Evolutionary conservation across 2,329 filamentous ascomycete species (phyloP).

Genomic region (Amylocarpus encephaloides): DNA sequence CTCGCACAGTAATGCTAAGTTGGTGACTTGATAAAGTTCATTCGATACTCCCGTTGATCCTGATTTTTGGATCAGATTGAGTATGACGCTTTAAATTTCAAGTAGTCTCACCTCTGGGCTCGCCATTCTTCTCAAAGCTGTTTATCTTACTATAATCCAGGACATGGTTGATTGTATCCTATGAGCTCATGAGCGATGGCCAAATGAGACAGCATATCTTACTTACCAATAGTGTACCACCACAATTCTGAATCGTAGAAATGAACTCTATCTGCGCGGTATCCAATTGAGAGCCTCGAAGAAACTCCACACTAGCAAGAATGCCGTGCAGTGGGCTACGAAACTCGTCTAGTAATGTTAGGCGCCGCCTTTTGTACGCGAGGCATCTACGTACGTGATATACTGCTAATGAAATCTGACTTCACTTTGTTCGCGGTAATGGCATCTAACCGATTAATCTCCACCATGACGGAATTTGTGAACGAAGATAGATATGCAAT

Average conservation of each 20-base stretch:
- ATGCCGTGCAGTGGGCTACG: slow-evolving; percentile 55
- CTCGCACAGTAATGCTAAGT: slow-evolving; percentile 28
- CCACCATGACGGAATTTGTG: slow-evolving; percentile 48
- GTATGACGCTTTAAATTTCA: not conserved
- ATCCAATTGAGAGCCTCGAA: slow-evolving; percentile 42
- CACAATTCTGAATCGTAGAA: slow-evolving; percentile 43
- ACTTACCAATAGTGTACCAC: slow-evolving; percentile 38
- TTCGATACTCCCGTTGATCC: slow-evolving; percentile 20
- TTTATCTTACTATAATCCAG: slow-evolving; percentile 31
- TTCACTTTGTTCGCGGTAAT: slow-evolving; percentile 37
- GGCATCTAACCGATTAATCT: slow-evolving; percentile 44
- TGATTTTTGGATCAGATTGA: no score
- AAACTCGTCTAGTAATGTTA: slow-evolving; percentile 40
- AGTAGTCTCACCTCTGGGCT: not conserved
- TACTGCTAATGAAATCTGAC: slow-evolving; percentile 48
- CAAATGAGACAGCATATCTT: no score
- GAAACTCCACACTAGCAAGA: slow-evolving; percentile 44
- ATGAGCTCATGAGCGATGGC: not conserved
- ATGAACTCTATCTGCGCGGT: slow-evolving; percentile 40
- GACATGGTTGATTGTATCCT: slow-evolving; percentile 45
- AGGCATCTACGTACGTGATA: not conserved
- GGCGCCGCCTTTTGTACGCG: no score
- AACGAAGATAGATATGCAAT: slow-evolving; percentile 46
- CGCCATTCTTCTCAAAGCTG: not conserved
- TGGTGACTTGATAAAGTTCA: slow-evolving; percentile 23